These are phyloP conservation scores for Kluyveromyces nonfermentans DNA, from an alignment of 805 yeast species.

Conservation along the genomic window DNA sequence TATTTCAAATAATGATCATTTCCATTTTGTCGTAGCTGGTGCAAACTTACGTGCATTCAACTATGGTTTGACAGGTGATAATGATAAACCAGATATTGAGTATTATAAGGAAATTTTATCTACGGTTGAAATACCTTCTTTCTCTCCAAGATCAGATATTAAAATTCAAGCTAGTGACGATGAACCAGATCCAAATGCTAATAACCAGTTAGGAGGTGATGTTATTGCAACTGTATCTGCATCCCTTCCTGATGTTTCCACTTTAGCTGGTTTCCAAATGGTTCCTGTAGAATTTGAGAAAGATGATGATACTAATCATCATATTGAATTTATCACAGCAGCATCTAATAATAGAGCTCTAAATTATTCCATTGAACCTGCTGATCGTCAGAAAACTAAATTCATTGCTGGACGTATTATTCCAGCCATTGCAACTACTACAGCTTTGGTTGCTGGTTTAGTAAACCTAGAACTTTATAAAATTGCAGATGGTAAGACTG, in stretches of 20 bases:
- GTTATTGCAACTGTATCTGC: constrained; percentile 62
- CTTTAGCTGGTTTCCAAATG: constrained; percentile 81
- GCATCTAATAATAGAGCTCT: constrained; percentile 94
- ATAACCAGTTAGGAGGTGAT: constrained; percentile 43
- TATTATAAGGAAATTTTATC: constrained; percentile 47
- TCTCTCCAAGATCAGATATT: constrained; percentile 65
- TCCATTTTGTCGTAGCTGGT: constrained; percentile 75
- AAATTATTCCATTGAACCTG: constrained; percentile 81
- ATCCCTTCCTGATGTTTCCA: constrained; percentile 78
- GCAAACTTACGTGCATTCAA: constrained; percentile 87
- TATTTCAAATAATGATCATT: constrained; percentile 64
- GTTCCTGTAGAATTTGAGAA: constrained; percentile 92
- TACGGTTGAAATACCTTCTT: constrained; percentile 46
- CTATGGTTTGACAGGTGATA: constrained; percentile 78
- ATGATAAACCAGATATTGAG: constrained; percentile 38
- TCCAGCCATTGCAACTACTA: constrained; percentile 98
- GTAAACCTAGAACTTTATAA: constrained; percentile 88
- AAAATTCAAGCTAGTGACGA: constrained; percentile 77
- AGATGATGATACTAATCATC: constrained; percentile 95
- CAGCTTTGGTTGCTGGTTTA: constrained; percentile 94
- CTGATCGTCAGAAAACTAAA: constrained; percentile 84
- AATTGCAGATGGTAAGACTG: constrained; percentile 65
- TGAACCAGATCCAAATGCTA: constrained; percentile 80
- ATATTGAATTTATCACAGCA: constrained; percentile 90
- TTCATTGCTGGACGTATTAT: constrained; percentile 97